Conservation (phyloP, 495 filamentous ascomycete species). For the Pseudotulostoma volvatum region DNA sequence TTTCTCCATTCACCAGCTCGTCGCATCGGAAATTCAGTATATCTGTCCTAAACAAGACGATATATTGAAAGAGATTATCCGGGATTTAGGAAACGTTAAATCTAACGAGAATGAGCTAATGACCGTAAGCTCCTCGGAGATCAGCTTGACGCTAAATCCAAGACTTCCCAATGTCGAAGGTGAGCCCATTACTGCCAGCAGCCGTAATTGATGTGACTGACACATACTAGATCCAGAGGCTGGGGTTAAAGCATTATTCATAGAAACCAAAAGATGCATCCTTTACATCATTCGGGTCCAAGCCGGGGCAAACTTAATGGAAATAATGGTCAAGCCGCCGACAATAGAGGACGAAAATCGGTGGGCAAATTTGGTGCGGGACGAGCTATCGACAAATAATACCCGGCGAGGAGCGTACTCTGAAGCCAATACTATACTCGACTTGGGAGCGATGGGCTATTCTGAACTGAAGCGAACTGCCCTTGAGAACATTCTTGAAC, state of each 20-base stretch:
- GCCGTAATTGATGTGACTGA: slow-evolving; percentile 5
- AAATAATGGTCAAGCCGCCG: slow-evolving; percentile 86
- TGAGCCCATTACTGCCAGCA: slow-evolving; percentile 11
- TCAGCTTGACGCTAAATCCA: slow-evolving; percentile 77
- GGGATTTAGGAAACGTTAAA: slow-evolving; percentile 88
- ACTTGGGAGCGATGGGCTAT: slow-evolving; percentile 82
- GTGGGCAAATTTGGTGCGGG: slow-evolving; percentile 69
- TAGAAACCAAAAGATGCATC: slow-evolving; percentile 95
- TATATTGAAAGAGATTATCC: slow-evolving; percentile 75
- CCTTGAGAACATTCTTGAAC: slow-evolving; percentile 79
- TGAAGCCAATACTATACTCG: slow-evolving; percentile 70
- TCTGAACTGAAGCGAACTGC: slow-evolving; percentile 81
- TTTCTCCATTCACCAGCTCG: slow-evolving; percentile 83
- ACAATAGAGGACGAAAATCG: slow-evolving; percentile 71
- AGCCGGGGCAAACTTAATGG: slow-evolving; percentile 76
- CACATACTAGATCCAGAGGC: slow-evolving; percentile 58
- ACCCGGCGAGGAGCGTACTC: slow-evolving; percentile 71
- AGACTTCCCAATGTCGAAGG: slow-evolving; percentile 78
- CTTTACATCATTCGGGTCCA: slow-evolving; percentile 97
- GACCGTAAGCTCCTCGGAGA: slow-evolving; percentile 74
- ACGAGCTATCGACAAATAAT: slow-evolving; percentile 57
- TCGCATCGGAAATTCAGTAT: slow-evolving; percentile 57
- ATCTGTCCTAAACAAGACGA: slow-evolving; percentile 73
- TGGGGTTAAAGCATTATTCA: slow-evolving; percentile 78
- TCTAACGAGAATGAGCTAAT: slow-evolving; percentile 87